Evolutionary conservation across 768 basidiomycete species (phyloP), one percentile per base, ranked within the genome.

Genomic region (Tylopilus felleus): DNA sequence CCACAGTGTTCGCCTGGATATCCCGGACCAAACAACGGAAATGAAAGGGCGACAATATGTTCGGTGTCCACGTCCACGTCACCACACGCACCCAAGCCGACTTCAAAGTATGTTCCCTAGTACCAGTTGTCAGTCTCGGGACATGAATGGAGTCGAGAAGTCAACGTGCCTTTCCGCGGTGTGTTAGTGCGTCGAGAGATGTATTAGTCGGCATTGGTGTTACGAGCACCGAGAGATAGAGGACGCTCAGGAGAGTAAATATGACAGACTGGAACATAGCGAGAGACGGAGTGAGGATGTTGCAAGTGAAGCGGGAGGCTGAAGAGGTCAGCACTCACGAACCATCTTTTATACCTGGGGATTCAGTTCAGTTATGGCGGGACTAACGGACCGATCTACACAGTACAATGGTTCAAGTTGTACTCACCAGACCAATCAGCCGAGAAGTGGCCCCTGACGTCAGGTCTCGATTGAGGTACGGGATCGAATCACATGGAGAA

Each of bases 71-170:
- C 66, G 65, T 84, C 80, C 44, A 29, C 45, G 31, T 76, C 59
- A 22, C 87, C 88, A 64, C 88, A 90, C 65, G 86, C 85, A 28
- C 85, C 86, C 28, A 75, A 65, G 27, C 68, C 83, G 47, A 74
- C 75, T 56, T 82, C 43, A 65, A 77, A 88, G 77, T 77, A 88
- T 27, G 84, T 88, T 42, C 78, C 86, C 86, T 88, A 4, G 31
- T 9, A 52, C 52, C 52, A 40, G 40, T 41, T 13, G 22, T 59
- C 13, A 54, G 56, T 49, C 8, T 43, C 27, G 33, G 22, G 21
- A 21, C 19, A 25, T 21, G 8, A 29, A 8, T 23, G 2, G 10
- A 21, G 4, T 31, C 10, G 4, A 28, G 16, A 38, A 21, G 23
- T 12, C 17, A 7, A 72, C 80, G 58, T 66, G 87, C 87, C 56